phyloP scores from a whole-genome alignment of 306 rosid genomes.

The Mucuna pruriens region DNA sequence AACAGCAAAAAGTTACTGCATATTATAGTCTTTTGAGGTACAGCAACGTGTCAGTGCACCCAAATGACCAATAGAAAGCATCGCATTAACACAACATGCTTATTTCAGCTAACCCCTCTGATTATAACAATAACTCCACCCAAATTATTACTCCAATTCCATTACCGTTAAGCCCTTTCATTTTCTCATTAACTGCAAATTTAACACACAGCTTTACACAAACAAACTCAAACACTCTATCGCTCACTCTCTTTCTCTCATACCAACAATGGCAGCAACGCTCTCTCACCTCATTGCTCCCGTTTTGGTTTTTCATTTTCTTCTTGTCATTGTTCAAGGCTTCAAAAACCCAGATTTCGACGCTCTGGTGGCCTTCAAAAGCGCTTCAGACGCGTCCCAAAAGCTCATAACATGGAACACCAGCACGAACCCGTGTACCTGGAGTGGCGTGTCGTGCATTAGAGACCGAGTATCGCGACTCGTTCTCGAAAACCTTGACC shows the following conservation, averaged over 20 bases:
- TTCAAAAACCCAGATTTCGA: conserved; percentile 53
- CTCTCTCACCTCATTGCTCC: conserved; percentile 1
- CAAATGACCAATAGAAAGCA: neutral
- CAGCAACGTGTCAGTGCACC: neutral
- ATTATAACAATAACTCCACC: neutral
- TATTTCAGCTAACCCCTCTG: neutral
- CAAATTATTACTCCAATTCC: neutral
- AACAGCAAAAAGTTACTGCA: conserved; percentile 19
- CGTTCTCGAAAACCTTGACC: conserved; percentile 74
- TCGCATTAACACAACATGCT: neutral
- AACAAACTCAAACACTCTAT: neutral
- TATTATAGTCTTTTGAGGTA: conserved; percentile 15
- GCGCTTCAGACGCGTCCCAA: conserved; percentile 58
- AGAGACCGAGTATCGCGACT: conserved; percentile 70
- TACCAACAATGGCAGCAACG: conserved; percentile 55
- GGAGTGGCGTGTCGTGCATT: conserved; percentile 70
- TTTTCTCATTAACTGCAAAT: conserved; percentile 42
- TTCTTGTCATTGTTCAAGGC: conserved; percentile 18
- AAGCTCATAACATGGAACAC: conserved; percentile 75
- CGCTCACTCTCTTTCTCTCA: neutral
- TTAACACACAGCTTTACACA: conserved; percentile 23
- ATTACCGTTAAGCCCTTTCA: conserved; percentile 46
- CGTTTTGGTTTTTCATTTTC: conserved; percentile 22
- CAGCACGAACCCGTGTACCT: conserved; percentile 60
- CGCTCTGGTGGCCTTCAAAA: conserved; percentile 69